Evolutionary conservation across 805 yeast species (phyloP), one percentile per base, ranked within the genome.

Genomic region (Ogataea philodendri): DNA sequence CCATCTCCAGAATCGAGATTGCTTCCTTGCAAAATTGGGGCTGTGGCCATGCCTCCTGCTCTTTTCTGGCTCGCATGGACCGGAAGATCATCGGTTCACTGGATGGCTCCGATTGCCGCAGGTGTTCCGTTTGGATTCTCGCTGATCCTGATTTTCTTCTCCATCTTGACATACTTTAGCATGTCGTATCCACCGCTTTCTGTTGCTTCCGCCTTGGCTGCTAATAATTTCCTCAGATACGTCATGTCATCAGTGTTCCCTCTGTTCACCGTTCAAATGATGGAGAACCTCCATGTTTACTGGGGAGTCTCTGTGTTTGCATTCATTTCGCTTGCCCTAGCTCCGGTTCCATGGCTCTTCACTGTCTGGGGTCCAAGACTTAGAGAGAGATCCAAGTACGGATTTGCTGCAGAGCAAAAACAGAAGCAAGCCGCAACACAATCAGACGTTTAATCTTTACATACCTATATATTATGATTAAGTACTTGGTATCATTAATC

Each of bases 161-260:
- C 84, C 14, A 74, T 78, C 30, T 67, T 84, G 52, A 72, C 77
- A 30, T 84, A 84, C 57, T 81, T 84, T 59, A 66, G 84, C 22
- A 69, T 78, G 69, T 59, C 83, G 4, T 84, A 78, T 58, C 90
- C 93, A 17, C 87, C 90, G 30, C 60, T 78, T 21, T 71, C 73
- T 21, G 82, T 86, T 15, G 95, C 96, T 0, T 80, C 90, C n/a
- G 90, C 94, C 3, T 60, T 86, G 43, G 95, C 95, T 22, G 96
- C 95, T 9, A 88, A 87, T 62, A 85, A 84, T 57, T 66, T 88
- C 52, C 60, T 81, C 39, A 74, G 96, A 63, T 86, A 85, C 55
- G 48, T 81, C 20, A 57, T 83, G 43, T 86, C 94, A 7, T 78
- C 86, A 5, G 84, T 79, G 14, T 81, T 88, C 69, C 96, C 96